These are phyloP conservation scores for Tricholomella constricta DNA, from an alignment of 768 basidiomycete species.

Conservation along the genomic window DNA sequence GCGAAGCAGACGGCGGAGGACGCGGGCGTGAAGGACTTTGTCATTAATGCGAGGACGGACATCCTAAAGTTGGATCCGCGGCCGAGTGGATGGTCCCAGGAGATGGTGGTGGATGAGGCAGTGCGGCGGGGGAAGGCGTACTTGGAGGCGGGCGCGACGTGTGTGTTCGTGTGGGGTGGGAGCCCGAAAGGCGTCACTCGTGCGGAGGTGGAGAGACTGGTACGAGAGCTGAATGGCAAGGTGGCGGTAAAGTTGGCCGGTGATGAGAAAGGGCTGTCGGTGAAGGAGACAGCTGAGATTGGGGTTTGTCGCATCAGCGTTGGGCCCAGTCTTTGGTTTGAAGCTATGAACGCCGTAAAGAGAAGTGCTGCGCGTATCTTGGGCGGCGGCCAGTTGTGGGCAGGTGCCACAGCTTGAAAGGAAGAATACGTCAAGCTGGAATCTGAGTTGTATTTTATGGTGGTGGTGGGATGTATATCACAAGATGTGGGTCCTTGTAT, in stretches of 20 bases:
- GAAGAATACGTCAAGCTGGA: not conserved
- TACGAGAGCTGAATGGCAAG: not conserved
- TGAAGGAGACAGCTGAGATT: not conserved
- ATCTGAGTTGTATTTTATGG: not conserved
- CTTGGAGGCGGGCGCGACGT: slow-evolving; percentile 2
- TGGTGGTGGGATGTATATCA: no score
- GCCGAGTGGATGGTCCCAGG: not conserved
- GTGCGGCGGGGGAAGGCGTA: slow-evolving; percentile 1
- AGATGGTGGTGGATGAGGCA: slow-evolving; percentile 2
- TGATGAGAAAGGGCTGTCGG: not conserved
- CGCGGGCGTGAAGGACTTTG: slow-evolving; percentile 2
- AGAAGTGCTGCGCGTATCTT: not conserved
- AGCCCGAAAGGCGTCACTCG: not conserved
- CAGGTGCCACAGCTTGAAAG: not conserved
- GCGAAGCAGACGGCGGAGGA: slow-evolving; percentile 1
- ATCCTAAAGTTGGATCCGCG: not conserved
- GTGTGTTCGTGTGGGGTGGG: slow-evolving; percentile 4
- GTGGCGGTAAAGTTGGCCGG: not conserved
- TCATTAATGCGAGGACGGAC: slow-evolving; percentile 3
- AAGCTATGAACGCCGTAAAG: not conserved
- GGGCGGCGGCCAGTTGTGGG: not conserved
- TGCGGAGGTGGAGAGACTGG: not conserved
- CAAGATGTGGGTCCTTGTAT: no score
- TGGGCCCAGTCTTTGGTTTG: not conserved
- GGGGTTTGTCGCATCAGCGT: slow-evolving; percentile 5